Conservation (phyloP, 2,329 filamentous ascomycete species). For the Fonsecaea pedrosoi region DNA sequence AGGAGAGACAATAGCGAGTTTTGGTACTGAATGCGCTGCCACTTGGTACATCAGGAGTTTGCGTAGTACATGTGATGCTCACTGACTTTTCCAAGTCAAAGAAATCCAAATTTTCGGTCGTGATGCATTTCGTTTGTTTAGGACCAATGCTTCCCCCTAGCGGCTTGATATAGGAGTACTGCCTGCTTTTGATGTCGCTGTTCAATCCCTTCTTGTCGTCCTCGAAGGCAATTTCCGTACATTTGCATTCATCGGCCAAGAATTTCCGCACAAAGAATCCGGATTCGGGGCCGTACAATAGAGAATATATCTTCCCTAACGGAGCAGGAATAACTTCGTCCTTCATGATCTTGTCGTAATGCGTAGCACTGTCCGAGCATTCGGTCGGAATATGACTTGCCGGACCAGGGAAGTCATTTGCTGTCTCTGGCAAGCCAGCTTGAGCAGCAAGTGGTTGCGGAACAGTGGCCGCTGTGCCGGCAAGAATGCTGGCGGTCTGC, state of each 20-base stretch:
- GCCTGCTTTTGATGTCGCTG: constrained; percentile 75
- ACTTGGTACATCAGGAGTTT: constrained; percentile 93
- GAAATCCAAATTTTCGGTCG: constrained; percentile 80
- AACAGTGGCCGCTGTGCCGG: constrained; percentile 29
- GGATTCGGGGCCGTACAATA: constrained; percentile 84
- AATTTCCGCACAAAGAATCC: constrained; percentile 84
- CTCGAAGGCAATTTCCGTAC: constrained; percentile 82
- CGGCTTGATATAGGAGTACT: constrained; percentile 90
- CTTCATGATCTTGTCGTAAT: constrained; percentile 83
- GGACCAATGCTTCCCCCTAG: constrained; percentile 83
- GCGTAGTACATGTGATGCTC: constrained; percentile 79
- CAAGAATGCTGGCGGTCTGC: constrained; percentile 34
- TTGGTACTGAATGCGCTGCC: constrained; percentile 91
- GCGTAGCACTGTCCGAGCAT: constrained; percentile 76
- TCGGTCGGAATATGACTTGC: constrained; percentile 80
- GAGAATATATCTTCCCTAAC: constrained; percentile 85
- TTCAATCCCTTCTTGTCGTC: constrained; percentile 79
- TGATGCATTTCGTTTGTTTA: constrained; percentile 92
- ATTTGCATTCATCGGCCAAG: constrained; percentile 79
- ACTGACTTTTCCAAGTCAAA: constrained; percentile 88
- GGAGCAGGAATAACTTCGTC: constrained; percentile 88
- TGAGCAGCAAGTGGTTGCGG: constrained; percentile 48
- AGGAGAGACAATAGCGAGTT: constrained; percentile 92
- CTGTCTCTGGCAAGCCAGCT: constrained; percentile 39
- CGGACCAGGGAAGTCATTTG: constrained; percentile 82